Evolutionary conservation across 2,329 filamentous ascomycete species (phyloP), one percentile per base, ranked within the genome.

Genomic region (Colletotrichum godetiae): DNA sequence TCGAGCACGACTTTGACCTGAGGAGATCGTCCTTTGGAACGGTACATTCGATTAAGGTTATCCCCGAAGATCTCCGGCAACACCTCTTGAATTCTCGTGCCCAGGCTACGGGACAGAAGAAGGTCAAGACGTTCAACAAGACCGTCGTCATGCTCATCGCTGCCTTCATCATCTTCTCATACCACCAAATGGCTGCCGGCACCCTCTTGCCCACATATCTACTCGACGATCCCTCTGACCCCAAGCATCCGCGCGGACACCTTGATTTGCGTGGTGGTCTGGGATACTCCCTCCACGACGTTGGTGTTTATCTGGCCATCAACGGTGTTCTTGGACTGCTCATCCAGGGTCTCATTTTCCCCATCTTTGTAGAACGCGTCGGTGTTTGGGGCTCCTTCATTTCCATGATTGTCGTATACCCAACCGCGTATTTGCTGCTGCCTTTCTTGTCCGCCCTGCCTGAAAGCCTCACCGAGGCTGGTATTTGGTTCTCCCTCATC

Each of bases 291-390:
- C 90, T 68, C 0, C 89, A 92, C 77, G 87, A 91, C 49, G 92
- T 94, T 15, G 92, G 92, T 15, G 80, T 92, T 27, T 93, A 93
- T 76, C 88, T 94, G 82, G 89, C 91, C 3, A 82, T 93, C 64
- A 93, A 94, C 76, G 93, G 92, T 3, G 82, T 93, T 74, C 91
- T 95, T 68, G 93, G 93, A 0, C 87, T 95, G 1, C 86, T 93
- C 76, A 91, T 95, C 57, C 93, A 95, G 81, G 93, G 88, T 1
- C 81, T 94, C 58, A 84, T 95, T 35, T 94, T 94, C 78, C 92
- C 92, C 4, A 77, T 90, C 19, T 84, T 92, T 74, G 90, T 92
- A 3, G 86, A 89, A 67, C 88, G 85, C 75, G 84, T 94, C 15
- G 92, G 92, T 1, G 87, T 94, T 1, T 94, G 92, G 91, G 87